These are phyloP conservation scores for Flammula alnicola DNA, from an alignment of 1,284 basidiomycete species.

Conservation along the genomic window DNA sequence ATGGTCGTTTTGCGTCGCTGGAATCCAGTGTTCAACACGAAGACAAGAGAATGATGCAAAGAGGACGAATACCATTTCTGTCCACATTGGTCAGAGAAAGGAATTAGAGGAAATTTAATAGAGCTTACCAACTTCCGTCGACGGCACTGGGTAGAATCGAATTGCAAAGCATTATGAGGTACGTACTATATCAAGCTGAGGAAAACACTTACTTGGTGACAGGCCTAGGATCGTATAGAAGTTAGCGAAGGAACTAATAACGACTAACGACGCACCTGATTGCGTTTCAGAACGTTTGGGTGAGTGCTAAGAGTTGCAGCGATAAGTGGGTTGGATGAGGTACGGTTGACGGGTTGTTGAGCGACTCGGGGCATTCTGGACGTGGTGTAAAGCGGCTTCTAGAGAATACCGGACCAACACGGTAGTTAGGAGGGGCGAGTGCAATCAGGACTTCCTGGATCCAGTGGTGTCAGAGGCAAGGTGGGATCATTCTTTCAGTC, in stretches of 20 bases:
- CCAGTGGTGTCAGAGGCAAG: slow-evolving; percentile 18
- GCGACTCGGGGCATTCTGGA: slow-evolving; percentile 40
- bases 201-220: slow-evolving; percentile 48
- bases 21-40: slow-evolving; percentile 4
- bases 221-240: slow-evolving; percentile 39
- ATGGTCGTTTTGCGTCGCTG: slow-evolving; percentile 73
- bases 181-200: too few species aligned
- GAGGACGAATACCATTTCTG: slow-evolving; percentile 63
- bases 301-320: slow-evolving; percentile 34
- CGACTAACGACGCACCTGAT: slow-evolving; percentile 47
- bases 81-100: slow-evolving; percentile 18
- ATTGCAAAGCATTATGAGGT: neutral
- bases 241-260: neutral
- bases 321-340: slow-evolving; percentile 34
- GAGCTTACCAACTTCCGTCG: slow-evolving; percentile 69
- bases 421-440: neutral
- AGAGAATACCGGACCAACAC: neutral
- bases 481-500: slow-evolving; percentile 23
- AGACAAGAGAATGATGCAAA: slow-evolving; percentile 12
- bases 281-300: slow-evolving; percentile 61
- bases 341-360: slow-evolving; percentile 29
- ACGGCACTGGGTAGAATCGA: slow-evolving; percentile 52
- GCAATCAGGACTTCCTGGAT: slow-evolving; percentile 10
- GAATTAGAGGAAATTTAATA: slow-evolving; percentile 11
- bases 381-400: neutral